Percentiles rank a stretch among this genome's conserved stretches.
These are phyloP conservation scores for Nymphaea thermarum DNA, from an alignment of 164 flowering plant genomes.

Conservation along the genomic window DNA sequence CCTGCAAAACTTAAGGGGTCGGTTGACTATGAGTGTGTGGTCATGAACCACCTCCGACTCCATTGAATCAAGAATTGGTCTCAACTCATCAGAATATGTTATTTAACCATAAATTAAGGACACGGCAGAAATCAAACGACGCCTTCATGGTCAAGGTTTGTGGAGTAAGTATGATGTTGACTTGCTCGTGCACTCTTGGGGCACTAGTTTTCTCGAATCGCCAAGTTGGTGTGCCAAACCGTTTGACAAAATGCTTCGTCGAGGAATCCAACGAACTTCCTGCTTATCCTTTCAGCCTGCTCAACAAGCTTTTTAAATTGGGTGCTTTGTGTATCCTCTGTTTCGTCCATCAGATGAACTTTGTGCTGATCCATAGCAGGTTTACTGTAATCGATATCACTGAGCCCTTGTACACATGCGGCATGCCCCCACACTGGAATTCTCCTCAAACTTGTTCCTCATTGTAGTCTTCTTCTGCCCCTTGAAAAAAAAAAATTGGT, in stretches of 20 bases:
- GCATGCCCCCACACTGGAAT: background rate
- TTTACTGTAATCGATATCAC: background rate
- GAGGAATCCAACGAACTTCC: background rate
- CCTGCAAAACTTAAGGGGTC: too few species aligned
- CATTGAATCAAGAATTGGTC: too few species aligned
- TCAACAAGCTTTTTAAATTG: background rate
- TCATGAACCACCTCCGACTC: too few species aligned
- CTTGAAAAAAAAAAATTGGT: too few species aligned
- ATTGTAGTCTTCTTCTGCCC: background rate
- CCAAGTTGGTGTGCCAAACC: background rate
- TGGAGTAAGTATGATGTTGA: background rate
- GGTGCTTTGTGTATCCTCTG: background rate
- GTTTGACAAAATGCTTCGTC: background rate
- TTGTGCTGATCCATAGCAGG: background rate
- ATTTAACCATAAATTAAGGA: too few species aligned
- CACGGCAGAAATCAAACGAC: too few species aligned
- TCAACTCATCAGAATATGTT: too few species aligned
- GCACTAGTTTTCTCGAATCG: background rate
- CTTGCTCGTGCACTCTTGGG: background rate
- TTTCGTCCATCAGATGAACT: background rate
- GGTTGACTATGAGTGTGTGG: too few species aligned
- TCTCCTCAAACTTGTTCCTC: background rate
- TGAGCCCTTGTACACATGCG: background rate
- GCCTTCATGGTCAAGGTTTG: background rate
- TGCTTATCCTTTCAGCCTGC: background rate